phyloP scores from a whole-genome alignment of 179 eudicot genomes.

The Spinacia oleracea region DNA sequence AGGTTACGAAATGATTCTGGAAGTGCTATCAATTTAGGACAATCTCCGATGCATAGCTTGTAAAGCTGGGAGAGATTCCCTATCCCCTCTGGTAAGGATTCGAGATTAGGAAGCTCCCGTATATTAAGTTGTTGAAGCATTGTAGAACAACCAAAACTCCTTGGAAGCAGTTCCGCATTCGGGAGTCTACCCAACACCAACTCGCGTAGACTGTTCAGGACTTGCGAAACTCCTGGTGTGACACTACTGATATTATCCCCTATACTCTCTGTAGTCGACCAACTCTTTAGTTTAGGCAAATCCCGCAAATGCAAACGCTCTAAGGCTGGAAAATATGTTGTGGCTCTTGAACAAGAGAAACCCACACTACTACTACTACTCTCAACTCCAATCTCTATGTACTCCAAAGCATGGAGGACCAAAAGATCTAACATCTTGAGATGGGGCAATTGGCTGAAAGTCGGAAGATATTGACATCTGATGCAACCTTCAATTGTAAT shows the following conservation, averaged over 20 bases:
- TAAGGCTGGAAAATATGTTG: not conserved
- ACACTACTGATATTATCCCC: not conserved
- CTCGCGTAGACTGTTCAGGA: not conserved
- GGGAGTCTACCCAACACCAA: not conserved
- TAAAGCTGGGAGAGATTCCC: conserved; percentile 1
- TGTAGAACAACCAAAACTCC: not conserved
- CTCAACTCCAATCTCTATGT: not conserved
- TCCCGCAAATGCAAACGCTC: not conserved
- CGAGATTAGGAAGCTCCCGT: not conserved
- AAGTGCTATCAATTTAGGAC: not conserved
- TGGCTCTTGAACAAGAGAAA: not conserved
- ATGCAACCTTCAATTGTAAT: not conserved
- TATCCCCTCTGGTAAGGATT: not conserved
- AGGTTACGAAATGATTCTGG: conserved; percentile 1
- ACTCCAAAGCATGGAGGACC: not conserved
- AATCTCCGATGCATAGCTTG: not conserved
- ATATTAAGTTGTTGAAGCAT: not conserved
- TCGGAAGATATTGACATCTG: conserved; percentile 3
- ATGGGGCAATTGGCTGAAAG: conserved; percentile 4
- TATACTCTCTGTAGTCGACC: not conserved
- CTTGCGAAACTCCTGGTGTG: not conserved
- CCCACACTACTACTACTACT: not conserved
- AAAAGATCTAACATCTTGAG: not conserved
- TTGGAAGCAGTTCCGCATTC: not conserved
- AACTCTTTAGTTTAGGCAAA: not conserved